Conservation (phyloP, 2,329 filamentous ascomycete species). For the Sporothrix schenckii region DNA sequence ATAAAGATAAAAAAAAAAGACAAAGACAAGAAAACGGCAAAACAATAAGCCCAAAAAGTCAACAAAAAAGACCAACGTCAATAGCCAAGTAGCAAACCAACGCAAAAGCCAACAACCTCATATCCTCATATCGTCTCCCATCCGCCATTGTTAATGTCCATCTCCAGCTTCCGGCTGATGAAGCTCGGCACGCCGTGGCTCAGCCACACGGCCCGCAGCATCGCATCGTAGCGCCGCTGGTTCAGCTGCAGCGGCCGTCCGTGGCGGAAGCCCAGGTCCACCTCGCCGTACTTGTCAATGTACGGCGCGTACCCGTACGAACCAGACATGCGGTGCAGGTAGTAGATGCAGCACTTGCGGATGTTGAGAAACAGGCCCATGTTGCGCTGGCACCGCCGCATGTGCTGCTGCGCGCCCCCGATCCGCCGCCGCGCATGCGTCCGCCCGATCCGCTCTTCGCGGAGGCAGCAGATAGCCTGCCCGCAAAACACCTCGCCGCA, state of each 20-base stretch:
- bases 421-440: slow-evolving; percentile 54
- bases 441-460: slow-evolving; percentile 55
- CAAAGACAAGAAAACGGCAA: neutral
- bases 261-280: slow-evolving; percentile 84
- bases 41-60: neutral
- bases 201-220: slow-evolving; percentile 84
- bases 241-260: slow-evolving; percentile 89
- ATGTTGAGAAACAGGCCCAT: slow-evolving; percentile 96
- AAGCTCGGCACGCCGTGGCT: slow-evolving; percentile 84
- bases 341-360: slow-evolving; percentile 90
- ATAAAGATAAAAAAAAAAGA: neutral
- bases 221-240: slow-evolving; percentile 87
- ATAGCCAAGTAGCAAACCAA: neutral
- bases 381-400: slow-evolving; percentile 76
- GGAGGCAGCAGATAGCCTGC: slow-evolving; percentile 88
- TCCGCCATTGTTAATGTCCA: slow-evolving; percentile 94
- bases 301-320: slow-evolving; percentile 89
- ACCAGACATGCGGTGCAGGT: slow-evolving; percentile 78
- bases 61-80: too few species aligned
- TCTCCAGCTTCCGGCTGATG: slow-evolving; percentile 87
- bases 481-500: slow-evolving; percentile 97
- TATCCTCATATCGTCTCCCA: slow-evolving; percentile 76
- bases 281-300: slow-evolving; percentile 93
- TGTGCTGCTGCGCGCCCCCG: slow-evolving; percentile 89
- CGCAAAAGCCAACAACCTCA: neutral